These are phyloP conservation scores for Trametopsis cervina DNA, from an alignment of 768 basidiomycete species.

Conservation along the genomic window DNA sequence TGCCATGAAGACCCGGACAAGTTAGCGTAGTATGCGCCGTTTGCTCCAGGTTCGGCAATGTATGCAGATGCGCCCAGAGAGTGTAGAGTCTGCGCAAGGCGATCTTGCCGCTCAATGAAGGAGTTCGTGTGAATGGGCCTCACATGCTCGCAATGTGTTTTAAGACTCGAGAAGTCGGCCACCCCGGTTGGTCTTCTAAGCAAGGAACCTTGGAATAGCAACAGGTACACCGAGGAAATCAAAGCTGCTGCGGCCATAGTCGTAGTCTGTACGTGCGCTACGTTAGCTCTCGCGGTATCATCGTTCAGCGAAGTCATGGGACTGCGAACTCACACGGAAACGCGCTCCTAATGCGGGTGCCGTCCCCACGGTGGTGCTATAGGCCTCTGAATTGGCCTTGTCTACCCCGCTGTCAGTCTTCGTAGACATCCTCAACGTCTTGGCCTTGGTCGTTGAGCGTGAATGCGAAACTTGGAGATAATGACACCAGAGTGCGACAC, in stretches of 20 bases:
- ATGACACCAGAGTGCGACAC: not conserved
- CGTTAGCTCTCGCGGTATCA: not conserved
- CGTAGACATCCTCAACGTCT: no score
- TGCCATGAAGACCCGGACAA: constrained; percentile 56
- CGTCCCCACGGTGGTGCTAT: no score
- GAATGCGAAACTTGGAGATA: not conserved
- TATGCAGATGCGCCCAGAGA: constrained; percentile 56
- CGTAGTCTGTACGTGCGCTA: not conserved
- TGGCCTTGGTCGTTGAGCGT: not conserved
- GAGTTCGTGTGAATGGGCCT: constrained; percentile 41
- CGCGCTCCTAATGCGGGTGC: no score
- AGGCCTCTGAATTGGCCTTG: no score
- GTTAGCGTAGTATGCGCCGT: constrained; percentile 66
- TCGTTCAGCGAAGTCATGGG: not conserved
- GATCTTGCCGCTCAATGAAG: constrained; percentile 45
- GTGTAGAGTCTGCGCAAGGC: constrained; percentile 43
- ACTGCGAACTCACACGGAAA: no score
- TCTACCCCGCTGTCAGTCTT: no score
- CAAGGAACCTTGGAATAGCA: not conserved
- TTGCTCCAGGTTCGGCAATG: constrained; percentile 75
- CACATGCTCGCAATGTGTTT: constrained; percentile 39
- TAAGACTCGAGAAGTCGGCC: constrained; percentile 22
- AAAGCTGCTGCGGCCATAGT: not conserved
- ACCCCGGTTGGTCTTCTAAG: not conserved
- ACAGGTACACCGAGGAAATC: constrained; percentile 4